These are phyloP conservation scores for Ormosia emarginata DNA, from an alignment of 306 rosid species.

Conservation along the genomic window DNA sequence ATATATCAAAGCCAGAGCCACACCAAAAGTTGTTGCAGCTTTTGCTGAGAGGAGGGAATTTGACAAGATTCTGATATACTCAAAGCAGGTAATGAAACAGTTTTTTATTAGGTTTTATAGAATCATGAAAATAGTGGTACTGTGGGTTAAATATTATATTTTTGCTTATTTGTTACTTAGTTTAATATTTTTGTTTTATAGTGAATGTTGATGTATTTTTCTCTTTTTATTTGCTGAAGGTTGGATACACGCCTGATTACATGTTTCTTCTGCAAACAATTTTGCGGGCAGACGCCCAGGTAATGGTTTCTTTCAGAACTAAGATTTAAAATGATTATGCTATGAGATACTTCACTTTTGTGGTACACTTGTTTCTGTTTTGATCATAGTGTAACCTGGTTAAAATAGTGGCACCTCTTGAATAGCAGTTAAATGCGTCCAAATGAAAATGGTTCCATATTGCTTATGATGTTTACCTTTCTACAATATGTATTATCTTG, in stretches of 20 bases:
- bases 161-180: neutral
- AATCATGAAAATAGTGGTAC: neutral
- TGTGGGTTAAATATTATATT: neutral
- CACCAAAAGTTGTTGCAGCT: slow-evolving; percentile 87
- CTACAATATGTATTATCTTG: neutral
- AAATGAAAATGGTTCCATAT: neutral
- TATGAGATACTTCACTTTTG: neutral
- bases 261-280: slow-evolving; percentile 76
- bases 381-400: neutral
- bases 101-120: neutral
- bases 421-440: neutral
- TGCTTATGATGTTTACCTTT: neutral
- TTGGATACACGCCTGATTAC: slow-evolving; percentile 77
- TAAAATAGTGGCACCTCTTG: neutral
- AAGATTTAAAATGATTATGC: neutral
- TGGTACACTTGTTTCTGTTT: neutral
- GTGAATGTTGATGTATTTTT: neutral
- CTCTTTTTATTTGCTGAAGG: slow-evolving; percentile 37
- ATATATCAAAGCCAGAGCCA: slow-evolving; percentile 79
- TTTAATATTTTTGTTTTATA: neutral
- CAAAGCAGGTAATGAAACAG: slow-evolving; percentile 57
- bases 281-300: slow-evolving; percentile 80
- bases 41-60: slow-evolving; percentile 86
- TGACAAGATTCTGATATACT: slow-evolving; percentile 75
- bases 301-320: neutral